Conservation (phyloP, 306 rosid species). For the Acacia crassicarpa region DNA sequence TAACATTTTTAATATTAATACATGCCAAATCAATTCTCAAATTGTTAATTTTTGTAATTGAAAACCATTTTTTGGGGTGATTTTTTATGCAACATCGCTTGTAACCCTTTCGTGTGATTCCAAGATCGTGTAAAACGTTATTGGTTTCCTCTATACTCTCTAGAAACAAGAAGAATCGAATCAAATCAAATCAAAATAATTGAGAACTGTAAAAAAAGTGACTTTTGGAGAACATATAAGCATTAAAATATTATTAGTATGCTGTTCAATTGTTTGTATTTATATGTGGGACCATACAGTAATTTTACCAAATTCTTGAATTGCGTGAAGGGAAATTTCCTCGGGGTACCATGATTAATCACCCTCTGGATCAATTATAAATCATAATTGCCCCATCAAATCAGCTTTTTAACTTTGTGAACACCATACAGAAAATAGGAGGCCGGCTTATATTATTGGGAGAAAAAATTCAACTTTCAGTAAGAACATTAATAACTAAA, state of each 20-base stretch:
- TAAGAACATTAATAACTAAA: not conserved
- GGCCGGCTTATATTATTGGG: not conserved
- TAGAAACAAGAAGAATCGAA: not conserved
- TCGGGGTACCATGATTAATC: not conserved
- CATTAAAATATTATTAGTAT: too few relatives aligned
- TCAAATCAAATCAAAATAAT: not conserved
- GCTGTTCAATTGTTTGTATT: too few relatives aligned
- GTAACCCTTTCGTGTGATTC: not conserved
- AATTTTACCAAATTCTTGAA: not conserved
- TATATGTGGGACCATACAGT: too few relatives aligned
- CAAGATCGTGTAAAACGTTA: not conserved
- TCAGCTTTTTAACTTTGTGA: not conserved
- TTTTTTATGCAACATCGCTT: not conserved
- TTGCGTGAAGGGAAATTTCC: not conserved
- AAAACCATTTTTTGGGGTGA: not conserved
- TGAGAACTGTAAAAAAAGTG: not conserved
- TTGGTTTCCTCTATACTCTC: not conserved
- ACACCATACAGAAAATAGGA: not conserved
- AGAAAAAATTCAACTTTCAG: not conserved
- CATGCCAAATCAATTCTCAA: not conserved
- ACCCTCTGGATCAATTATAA: not conserved
- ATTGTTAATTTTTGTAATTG: not conserved
- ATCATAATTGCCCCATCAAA: not conserved
- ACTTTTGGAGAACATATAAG: too few relatives aligned
- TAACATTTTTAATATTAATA: not conserved